Evolutionary conservation across 345 rosid species (phyloP).

Genomic region (Zanthoxylum bungeanum): DNA sequence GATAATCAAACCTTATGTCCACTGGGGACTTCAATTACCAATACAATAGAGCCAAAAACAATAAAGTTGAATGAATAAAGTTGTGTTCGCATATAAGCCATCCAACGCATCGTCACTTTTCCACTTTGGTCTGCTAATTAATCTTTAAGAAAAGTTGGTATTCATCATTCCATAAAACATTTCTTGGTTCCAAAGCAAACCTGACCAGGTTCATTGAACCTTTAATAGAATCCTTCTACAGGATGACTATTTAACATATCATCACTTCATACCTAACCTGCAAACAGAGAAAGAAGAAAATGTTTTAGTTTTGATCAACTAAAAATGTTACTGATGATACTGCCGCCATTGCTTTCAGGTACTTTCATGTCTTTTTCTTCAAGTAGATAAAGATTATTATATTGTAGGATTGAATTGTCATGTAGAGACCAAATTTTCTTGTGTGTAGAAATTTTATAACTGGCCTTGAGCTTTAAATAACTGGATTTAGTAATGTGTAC

Average conservation of each 20-base stretch:
- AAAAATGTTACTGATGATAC: not conserved
- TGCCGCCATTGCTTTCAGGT: not conserved
- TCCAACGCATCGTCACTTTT: not conserved
- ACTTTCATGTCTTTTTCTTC: not conserved
- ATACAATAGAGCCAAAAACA: too few species aligned
- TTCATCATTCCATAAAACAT: too few species aligned
- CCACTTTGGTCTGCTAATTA: not conserved
- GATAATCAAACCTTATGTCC: too few species aligned
- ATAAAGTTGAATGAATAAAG: too few species aligned
- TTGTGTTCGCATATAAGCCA: too few species aligned
- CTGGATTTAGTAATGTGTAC: not conserved
- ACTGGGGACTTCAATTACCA: too few species aligned
- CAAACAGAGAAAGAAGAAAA: too few species aligned
- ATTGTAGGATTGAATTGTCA: not conserved
- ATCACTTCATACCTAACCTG: not conserved
- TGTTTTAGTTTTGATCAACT: not conserved
- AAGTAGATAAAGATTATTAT: not conserved
- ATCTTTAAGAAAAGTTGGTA: too few species aligned
- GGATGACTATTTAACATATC: constrained; percentile 7
- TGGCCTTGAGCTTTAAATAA: too few species aligned
- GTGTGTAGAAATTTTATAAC: too few species aligned
- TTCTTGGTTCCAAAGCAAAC: not conserved
- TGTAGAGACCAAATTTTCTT: too few species aligned
- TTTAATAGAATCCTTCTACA: not conserved
- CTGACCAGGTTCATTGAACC: constrained; percentile 42